phyloP scores from a whole-genome alignment of 176 grass and related monocot genomes.

The Dendrocalamus sinicus region DNA sequence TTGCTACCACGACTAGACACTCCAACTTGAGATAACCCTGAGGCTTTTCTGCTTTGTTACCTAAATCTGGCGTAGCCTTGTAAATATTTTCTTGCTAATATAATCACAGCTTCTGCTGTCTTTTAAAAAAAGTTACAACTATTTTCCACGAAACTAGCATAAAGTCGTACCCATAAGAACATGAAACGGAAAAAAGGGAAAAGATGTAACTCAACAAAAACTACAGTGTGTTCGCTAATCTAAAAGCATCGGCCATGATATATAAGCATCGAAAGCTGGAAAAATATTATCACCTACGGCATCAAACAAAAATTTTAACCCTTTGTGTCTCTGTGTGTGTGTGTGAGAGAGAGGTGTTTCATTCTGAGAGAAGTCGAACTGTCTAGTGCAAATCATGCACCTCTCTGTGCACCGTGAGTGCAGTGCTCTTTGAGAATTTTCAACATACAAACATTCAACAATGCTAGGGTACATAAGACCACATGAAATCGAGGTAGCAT shows the following conservation, averaged over 20 bases:
- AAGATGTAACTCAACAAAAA: not conserved
- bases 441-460: not conserved
- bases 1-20: too few relatives aligned
- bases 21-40: too few relatives aligned
- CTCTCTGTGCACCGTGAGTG: too few relatives aligned
- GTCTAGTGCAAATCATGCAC: not conserved
- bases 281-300: not conserved
- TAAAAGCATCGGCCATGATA: not conserved
- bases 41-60: too few relatives aligned
- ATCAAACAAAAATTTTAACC: not conserved
- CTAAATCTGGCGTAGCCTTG: too few relatives aligned
- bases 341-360: not conserved
- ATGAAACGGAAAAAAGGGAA: not conserved
- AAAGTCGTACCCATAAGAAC: not conserved
- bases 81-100: too few relatives aligned
- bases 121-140: not conserved
- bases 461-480: not conserved
- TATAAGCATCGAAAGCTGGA: not conserved
- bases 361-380: not conserved
- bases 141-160: not conserved
- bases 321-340: not conserved
- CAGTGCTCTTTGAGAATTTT: not conserved
- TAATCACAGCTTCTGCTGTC: too few relatives aligned
- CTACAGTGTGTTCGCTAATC: not conserved
- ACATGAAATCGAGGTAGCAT: not conserved